A percentile compares a stretch with the other conserved stretches of the same genome.
Evolutionary conservation across 139 green algal species (phyloP).

Genomic region (Micromonas commoda): DNA sequence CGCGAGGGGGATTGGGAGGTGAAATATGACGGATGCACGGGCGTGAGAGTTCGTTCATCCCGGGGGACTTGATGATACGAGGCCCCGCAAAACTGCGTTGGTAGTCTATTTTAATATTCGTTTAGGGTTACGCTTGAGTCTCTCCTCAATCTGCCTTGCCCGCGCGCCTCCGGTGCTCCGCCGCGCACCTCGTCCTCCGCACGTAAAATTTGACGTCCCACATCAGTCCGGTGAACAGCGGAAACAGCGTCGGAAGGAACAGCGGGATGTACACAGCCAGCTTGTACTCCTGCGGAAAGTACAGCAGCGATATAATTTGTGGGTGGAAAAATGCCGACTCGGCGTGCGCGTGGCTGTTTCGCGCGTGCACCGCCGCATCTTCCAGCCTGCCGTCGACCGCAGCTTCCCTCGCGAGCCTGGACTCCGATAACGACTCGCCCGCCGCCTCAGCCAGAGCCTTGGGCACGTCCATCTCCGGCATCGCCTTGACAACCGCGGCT

Average conservation of each 20-base stretch:
- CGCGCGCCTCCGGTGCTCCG: too few species aligned
- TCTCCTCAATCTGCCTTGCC: too few species aligned
- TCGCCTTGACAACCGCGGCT: background rate
- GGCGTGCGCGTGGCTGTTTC: background rate
- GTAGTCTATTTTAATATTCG: too few species aligned
- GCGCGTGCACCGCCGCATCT: background rate
- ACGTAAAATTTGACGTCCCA: background rate
- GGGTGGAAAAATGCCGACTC: conserved; percentile 2
- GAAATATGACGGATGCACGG: too few species aligned
- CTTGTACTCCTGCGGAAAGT: background rate
- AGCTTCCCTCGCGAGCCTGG: background rate
- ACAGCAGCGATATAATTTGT: background rate
- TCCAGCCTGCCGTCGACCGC: background rate
- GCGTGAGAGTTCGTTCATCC: too few species aligned
- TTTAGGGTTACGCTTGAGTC: too few species aligned
- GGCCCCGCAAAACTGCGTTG: too few species aligned
- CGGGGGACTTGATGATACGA: too few species aligned
- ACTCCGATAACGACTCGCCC: background rate
- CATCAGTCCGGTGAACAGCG: background rate
- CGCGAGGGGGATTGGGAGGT: too few species aligned
- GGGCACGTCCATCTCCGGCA: background rate
- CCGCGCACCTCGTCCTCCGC: background rate
- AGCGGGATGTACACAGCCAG: background rate
- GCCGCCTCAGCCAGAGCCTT: background rate
- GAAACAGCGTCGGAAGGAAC: background rate